A percentile compares a stretch with the other conserved stretches of the same genome.
Evolutionary conservation across 441 rosid genomes (phyloP).

Genomic region (Populus hybrid): DNA sequence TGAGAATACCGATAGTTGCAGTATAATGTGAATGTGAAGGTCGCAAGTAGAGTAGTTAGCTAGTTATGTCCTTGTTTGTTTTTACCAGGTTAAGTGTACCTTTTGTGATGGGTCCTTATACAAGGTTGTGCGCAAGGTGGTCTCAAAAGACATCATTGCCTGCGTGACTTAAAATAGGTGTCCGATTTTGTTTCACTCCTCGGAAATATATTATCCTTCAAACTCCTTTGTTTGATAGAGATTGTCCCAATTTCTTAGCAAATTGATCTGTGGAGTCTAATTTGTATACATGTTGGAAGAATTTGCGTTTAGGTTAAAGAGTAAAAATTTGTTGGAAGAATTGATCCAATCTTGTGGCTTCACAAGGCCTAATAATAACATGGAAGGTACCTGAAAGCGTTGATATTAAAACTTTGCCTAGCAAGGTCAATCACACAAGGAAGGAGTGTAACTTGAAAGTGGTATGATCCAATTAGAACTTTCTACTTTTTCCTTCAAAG

Average conservation of each 20-base stretch:
- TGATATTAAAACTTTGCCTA: too few relatives aligned
- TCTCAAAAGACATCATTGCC: background rate
- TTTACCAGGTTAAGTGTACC: background rate
- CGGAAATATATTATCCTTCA: background rate
- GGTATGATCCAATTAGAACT: too few relatives aligned
- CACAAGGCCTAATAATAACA: too few relatives aligned
- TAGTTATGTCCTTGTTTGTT: background rate
- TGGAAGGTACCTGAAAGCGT: too few relatives aligned
- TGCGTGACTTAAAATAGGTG: background rate
- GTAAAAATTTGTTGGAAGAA: too few relatives aligned
- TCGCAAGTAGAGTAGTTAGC: conserved; percentile 15
- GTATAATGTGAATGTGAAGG: conserved; percentile 59
- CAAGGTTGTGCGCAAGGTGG: conserved; percentile 19
- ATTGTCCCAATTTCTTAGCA: background rate
- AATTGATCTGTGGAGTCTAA: background rate
- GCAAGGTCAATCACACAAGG: too few relatives aligned
- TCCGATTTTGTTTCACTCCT: conserved; percentile 3
- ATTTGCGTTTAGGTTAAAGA: background rate
- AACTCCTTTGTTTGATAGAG: conserved; percentile 4
- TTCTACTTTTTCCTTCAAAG: too few relatives aligned
- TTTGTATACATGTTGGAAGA: background rate
- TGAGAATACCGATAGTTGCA: conserved; percentile 84
- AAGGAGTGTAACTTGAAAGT: too few relatives aligned
- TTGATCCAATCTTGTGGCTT: too few relatives aligned
- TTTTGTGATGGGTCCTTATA: conserved; percentile 20